Evolutionary conservation across 2,329 filamentous ascomycete genomes (phyloP), one percentile per base, ranked within the genome.

Genomic region (Aspergillus sp.): DNA sequence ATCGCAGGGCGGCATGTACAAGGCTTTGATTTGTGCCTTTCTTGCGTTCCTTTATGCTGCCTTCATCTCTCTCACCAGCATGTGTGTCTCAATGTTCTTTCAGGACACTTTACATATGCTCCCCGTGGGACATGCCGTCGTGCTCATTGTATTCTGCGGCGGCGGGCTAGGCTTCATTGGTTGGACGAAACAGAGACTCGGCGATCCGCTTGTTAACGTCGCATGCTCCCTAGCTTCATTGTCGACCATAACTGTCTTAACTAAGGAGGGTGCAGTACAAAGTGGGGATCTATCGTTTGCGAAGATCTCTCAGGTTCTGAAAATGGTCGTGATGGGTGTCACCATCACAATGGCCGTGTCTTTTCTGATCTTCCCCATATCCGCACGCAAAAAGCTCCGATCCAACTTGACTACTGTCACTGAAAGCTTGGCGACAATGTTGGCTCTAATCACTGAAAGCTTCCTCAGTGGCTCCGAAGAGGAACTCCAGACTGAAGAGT

Each of bases 261-360:
- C 94, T 10, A 96, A 96, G 76, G 94, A 97, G 76, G 92, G 92
- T 54, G 88, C 92, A 2, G 88, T 97, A 0, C 91, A 96, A 69
- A 87, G 85, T 36, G 91, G 91, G 5, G 88, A 89, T 55, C 92
- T 97, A 70, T 92, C 90, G 0, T 87, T 90, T 67, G 87, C 87
- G 60, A 96, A 96, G 76, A 89, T 97, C 55, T 80, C 87, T 0
- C 91, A 96, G 74, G 88, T 94, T 25, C 79, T 95, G 68, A 91
- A 92, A 74, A 93, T 96, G 84, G 83, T 96, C 49, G 75, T 90
- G n/a, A 87, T 94, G 79, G 92, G 90, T 30, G 89, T 94, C 32
- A 76, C 84, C 17, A 87, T 86, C 59, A 89, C 90, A 1, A 87
- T 89, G n/a, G 74, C 85, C 1, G 89, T 91, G 67, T 96, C 92